Conservation (phyloP, 805 yeast species). For the Huiozyma naganishii region DNA sequence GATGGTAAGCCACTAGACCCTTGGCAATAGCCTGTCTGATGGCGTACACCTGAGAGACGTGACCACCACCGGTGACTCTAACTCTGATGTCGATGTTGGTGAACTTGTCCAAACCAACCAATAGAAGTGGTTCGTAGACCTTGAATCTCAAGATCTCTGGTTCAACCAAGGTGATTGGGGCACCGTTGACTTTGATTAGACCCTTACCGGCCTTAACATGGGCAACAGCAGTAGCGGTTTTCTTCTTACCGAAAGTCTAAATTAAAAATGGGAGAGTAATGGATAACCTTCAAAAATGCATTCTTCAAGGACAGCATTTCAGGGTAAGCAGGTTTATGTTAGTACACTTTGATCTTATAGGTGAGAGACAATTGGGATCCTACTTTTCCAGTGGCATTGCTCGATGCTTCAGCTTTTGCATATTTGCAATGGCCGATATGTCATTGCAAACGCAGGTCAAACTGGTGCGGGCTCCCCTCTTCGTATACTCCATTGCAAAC, state of each 20-base stretch:
- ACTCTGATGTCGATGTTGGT: conserved; percentile 97
- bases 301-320: background rate
- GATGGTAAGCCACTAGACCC: conserved; percentile 99
- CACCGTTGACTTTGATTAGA: conserved; percentile 97
- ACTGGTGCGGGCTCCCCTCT: too few relatives aligned
- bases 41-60: conserved; percentile 99
- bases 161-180: conserved; percentile 97
- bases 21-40: conserved; percentile 99
- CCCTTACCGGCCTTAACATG: conserved; percentile 99
- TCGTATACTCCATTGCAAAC: conserved; percentile 2
- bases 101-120: conserved; percentile 98
- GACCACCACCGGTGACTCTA: conserved; percentile 99
- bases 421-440: too few relatives aligned
- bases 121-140: conserved; percentile 98
- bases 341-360: background rate
- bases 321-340: background rate
- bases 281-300: background rate
- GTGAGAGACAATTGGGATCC: background rate
- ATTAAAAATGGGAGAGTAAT: conserved; percentile 5
- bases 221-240: conserved; percentile 99
- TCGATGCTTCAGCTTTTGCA: background rate
- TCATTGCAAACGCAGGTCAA: too few relatives aligned
- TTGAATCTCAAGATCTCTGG: conserved; percentile 99
- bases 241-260: conserved; percentile 99
- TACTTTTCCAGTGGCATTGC: background rate